These are phyloP conservation scores for Eimeria falciformis DNA, from an alignment of 169 alveolate genomes.

Conservation along the genomic window DNA sequence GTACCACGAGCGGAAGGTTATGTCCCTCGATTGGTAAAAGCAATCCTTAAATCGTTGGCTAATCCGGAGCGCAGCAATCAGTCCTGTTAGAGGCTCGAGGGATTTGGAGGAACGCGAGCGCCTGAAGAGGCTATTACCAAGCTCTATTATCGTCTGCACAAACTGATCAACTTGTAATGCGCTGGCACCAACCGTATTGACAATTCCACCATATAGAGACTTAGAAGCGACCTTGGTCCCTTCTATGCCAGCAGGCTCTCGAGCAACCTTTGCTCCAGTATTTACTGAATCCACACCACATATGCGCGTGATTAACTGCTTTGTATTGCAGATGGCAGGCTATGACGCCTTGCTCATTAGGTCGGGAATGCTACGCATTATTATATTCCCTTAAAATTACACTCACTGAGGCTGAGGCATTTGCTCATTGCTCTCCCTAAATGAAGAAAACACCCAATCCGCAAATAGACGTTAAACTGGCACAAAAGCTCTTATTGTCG, in stretches of 20 bases:
- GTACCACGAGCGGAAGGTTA: constrained; percentile 62
- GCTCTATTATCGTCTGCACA: constrained; percentile 6
- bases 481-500: background rate
- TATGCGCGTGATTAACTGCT: too few relatives aligned
- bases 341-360: too few relatives aligned
- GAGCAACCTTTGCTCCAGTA: constrained; percentile 57
- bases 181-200: constrained; percentile 54
- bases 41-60: constrained; percentile 52
- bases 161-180: constrained; percentile 29
- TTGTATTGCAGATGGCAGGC: too few relatives aligned
- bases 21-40: constrained; percentile 15
- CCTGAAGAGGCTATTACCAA: background rate
- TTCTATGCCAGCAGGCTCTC: background rate
- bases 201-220: constrained; percentile 68
- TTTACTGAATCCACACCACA: constrained; percentile 46
- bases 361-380: too few relatives aligned
- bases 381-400: background rate
- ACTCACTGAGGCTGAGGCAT: constrained; percentile 53
- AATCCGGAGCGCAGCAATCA: constrained; percentile 61
- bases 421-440: constrained; percentile 51
- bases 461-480: too few relatives aligned
- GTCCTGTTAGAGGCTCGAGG: constrained; percentile 31
- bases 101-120: constrained; percentile 28
- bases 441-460: background rate
- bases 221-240: constrained; percentile 12